These are phyloP conservation scores for Neoboletus magnificus DNA, from an alignment of 768 basidiomycete genomes.

Conservation along the genomic window DNA sequence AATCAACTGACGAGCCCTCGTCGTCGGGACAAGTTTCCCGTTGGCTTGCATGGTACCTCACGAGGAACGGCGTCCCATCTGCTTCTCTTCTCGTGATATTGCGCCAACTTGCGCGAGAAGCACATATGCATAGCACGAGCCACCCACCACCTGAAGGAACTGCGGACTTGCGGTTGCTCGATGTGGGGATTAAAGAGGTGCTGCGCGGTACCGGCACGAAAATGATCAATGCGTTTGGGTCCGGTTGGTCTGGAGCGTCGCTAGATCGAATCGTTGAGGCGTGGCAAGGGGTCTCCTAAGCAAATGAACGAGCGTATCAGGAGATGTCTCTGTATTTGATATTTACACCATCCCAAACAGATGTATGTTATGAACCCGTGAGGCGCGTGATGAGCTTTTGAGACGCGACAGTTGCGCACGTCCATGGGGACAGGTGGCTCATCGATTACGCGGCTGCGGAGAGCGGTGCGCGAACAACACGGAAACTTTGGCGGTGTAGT, in stretches of 20 bases:
- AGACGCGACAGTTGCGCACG: not conserved
- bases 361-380: not conserved
- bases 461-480: not conserved
- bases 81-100: slow-evolving; percentile 64
- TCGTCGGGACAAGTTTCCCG: slow-evolving; percentile 26
- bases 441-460: not conserved
- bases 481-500: not conserved
- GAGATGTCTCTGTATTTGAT: not conserved
- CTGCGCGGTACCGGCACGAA: slow-evolving; percentile 83
- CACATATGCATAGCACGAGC: slow-evolving; percentile 53
- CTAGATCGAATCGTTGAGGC: slow-evolving; percentile 61
- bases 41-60: slow-evolving; percentile 67
- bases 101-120: slow-evolving; percentile 58
- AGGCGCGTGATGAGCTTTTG: not conserved
- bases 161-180: slow-evolving; percentile 32
- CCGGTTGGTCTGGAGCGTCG: slow-evolving; percentile 70
- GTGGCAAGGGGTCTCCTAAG: slow-evolving; percentile 41
- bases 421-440: not conserved
- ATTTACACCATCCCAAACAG: not conserved
- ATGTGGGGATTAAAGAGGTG: slow-evolving; percentile 76
- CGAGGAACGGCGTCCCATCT: slow-evolving; percentile 66
- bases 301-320: not conserved
- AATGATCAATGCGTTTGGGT: slow-evolving; percentile 64
- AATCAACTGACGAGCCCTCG: slow-evolving; percentile 7
- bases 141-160: slow-evolving; percentile 53